phyloP scores from a whole-genome alignment of 78 protist genomes.

The Dictyostelium intermedium region DNA sequence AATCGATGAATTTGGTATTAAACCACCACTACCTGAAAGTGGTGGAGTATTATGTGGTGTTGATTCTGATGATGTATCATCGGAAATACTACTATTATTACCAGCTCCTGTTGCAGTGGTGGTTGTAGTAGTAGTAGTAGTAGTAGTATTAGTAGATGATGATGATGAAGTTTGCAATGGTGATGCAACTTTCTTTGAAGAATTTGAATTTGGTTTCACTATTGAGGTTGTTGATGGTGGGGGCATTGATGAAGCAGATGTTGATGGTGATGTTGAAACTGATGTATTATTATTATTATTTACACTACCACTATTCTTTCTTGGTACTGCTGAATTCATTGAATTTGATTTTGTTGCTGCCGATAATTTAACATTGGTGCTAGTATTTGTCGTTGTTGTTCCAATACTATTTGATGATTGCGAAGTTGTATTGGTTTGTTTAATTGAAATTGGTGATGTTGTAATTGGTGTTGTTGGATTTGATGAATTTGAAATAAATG shows the following conservation, averaged over 20 bases:
- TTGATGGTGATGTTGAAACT: not conserved
- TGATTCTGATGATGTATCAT: not conserved
- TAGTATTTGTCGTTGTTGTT: not conserved
- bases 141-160: not conserved
- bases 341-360: not conserved
- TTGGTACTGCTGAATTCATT: not conserved
- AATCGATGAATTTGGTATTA: not conserved
- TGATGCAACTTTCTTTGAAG: not conserved
- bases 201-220: not conserved
- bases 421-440: not conserved
- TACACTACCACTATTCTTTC: not conserved
- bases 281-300: no score
- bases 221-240: constrained; percentile 7
- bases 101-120: not conserved
- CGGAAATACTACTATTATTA: not conserved
- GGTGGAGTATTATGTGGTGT: constrained; percentile 25
- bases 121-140: not conserved
- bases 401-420: not conserved
- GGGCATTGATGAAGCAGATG: not conserved
- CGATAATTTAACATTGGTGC: constrained; percentile 2
- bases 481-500: constrained; percentile 22
- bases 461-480: not conserved
- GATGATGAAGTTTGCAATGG: not conserved
- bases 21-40: not conserved
- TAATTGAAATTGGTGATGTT: constrained; percentile 11